Percentiles rank a stretch among this genome's conserved stretches.
phyloP scores from a whole-genome alignment of 2,329 filamentous ascomycete genomes.

The Alternaria postmessia region DNA sequence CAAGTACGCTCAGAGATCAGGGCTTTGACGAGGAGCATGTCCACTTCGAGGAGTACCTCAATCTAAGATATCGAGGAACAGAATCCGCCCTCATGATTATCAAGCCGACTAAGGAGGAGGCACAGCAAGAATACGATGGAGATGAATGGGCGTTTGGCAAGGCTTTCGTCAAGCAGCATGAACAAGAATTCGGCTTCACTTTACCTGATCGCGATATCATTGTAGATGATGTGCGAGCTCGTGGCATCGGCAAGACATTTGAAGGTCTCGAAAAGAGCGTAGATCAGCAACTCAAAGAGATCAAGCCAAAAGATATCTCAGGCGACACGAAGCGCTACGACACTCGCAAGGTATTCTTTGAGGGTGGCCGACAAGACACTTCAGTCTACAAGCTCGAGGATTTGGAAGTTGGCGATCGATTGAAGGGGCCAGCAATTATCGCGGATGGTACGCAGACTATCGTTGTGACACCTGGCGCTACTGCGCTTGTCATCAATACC shows the following conservation, averaged over 20 bases:
- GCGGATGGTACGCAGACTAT: slow-evolving; percentile 92
- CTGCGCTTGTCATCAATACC: slow-evolving; percentile 80
- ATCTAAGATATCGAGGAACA: slow-evolving; percentile 90
- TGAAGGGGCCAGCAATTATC: slow-evolving; percentile 83
- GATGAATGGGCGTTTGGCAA: slow-evolving; percentile 83
- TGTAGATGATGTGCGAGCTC: slow-evolving; percentile 85
- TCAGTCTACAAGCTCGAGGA: slow-evolving; percentile 84
- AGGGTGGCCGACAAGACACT: slow-evolving; percentile 78
- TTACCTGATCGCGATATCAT: slow-evolving; percentile 86
- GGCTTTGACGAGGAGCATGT: slow-evolving; percentile 80
- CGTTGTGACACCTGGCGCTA: slow-evolving; percentile 80
- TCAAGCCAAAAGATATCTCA: slow-evolving; percentile 66
- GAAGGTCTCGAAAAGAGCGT: slow-evolving; percentile 81
- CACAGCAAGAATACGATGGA: slow-evolving; percentile 65
- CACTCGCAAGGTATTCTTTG: slow-evolving; percentile 80
- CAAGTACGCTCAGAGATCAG: slow-evolving; percentile 72
- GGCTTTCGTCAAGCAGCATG: slow-evolving; percentile 86
- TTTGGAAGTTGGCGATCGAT: slow-evolving; percentile 73
- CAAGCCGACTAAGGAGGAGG: slow-evolving; percentile 72
- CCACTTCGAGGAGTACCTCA: slow-evolving; percentile 89
- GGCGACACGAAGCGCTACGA: slow-evolving; percentile 70
- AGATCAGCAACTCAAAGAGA: slow-evolving; percentile 79
- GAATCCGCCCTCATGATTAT: slow-evolving; percentile 92
- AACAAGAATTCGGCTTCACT: slow-evolving; percentile 93
- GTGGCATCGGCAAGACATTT: slow-evolving; percentile 90